Evolutionary conservation across 176 grass and related monocot species (phyloP), one percentile per base, ranked within the genome.

Genomic region (Calamus simplicifolius): DNA sequence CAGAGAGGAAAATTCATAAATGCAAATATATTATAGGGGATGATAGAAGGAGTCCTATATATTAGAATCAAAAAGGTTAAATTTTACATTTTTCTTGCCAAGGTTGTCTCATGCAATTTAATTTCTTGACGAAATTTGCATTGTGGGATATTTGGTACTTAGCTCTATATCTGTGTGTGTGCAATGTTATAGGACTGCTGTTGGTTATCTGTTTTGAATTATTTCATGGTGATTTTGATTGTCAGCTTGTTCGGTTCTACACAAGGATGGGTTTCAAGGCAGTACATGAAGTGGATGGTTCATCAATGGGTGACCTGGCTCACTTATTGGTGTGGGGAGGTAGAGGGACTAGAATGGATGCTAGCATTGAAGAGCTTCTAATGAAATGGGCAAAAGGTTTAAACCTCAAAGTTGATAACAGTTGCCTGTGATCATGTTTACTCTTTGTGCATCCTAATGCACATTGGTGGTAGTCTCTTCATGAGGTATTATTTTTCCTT

Each of bases 291-390:
- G 87, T 97, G 8, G 86, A 97, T 30, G 86, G 92, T 65, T 85
- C 87, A 2, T 91, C 87, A 16, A 64, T 85, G 8, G 26, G 61
- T 3, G 92, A 97, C 54, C 66, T 97, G 69, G 84, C 75, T 29
- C 84, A 97, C 69, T 88, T 91, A 87, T 43, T 97, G 79, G 84
- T 96, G 17, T 96, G 91, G 91, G 92, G 92, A 72, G 92, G 92
- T 18, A 80, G 31, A 68, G 92, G 92, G 4, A 97, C 92, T 58
- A 88, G 81, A 75, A 91, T 97, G 92, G 84, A 97, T 74, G 92
- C 92, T 57, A 27, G 78, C 52, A 88, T 91, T 29, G 81, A 88
- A 54, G 63, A 91, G 25, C 81, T 97, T 15, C 75, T 97, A n/a
- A 10, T 70, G 13, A 91, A 88, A 57, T 97, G 92, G 71, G 72